These are phyloP conservation scores for Tetradesmus lagerheimii DNA, from an alignment of 139 green algal species.

Conservation along the genomic window DNA sequence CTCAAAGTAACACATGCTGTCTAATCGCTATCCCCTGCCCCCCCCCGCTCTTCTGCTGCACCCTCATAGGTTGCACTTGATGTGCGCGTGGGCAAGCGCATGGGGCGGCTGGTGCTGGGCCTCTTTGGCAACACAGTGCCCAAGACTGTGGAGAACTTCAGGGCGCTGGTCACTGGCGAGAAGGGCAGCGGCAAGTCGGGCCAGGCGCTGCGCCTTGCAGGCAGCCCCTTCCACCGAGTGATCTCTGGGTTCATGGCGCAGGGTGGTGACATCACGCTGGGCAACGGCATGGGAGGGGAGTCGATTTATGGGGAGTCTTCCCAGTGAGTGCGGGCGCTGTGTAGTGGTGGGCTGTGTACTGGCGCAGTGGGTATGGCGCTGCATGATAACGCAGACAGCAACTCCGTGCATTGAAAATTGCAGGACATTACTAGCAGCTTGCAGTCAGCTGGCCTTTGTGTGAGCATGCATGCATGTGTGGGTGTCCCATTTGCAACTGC, in stretches of 20 bases:
- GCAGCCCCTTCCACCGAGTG: conserved; percentile 84
- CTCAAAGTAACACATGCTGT: not conserved
- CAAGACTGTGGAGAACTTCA: conserved; percentile 84
- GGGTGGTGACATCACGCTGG: conserved; percentile 77
- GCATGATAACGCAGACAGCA: too few relatives aligned
- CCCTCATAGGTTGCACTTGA: conserved; percentile 68
- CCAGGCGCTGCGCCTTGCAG: conserved; percentile 81
- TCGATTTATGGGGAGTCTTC: conserved; percentile 86
- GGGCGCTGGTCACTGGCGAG: conserved; percentile 70
- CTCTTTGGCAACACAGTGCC: conserved; percentile 87
- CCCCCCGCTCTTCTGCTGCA: not conserved
- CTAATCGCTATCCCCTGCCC: not conserved
- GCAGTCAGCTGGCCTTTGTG: too few relatives aligned
- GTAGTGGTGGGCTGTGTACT: not conserved
- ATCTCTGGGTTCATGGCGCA: conserved; percentile 78
- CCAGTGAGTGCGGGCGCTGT: conserved; percentile 37
- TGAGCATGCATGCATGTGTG: not conserved
- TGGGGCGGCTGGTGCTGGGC: conserved; percentile 82
- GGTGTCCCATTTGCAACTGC: not conserved
- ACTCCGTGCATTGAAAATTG: too few relatives aligned
- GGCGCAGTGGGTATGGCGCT: too few relatives aligned
- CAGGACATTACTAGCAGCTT: too few relatives aligned
- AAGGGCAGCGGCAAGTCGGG: conserved; percentile 82
- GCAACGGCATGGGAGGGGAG: conserved; percentile 87
- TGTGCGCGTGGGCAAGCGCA: conserved; percentile 37